Base-by-base conservation (phyloP, 2,329 filamentous ascomycete genomes). In the Fusarium globosum region DNA sequence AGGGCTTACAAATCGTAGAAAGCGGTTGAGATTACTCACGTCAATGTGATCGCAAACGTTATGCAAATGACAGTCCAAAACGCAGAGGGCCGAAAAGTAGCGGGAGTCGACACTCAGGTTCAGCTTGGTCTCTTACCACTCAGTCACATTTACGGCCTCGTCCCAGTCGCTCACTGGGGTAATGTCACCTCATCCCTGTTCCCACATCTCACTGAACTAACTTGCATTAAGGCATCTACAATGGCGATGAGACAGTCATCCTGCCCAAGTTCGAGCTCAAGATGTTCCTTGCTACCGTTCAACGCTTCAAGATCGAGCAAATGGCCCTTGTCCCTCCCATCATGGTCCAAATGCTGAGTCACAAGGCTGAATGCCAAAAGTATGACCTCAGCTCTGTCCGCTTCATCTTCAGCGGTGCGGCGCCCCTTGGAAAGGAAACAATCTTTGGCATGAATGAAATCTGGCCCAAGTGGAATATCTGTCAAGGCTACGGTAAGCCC, bases 1-100 rank as follows among this genome's bases (percentile, higher is more conserved):
- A 2, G 4, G 4, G 33, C 61, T 74, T 42, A 79, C 43, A 67
- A 15, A 18, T 12, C 57, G 15, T 65, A 93, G 89, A 94, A 95
- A 91, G 93, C 93, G 49, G 93, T 95, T 60, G 94, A 94, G 91
- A 93, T 96, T 67, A 93, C 92, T 7, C 93, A 96, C 79, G 84
- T 84, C 42, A 96, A 96, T 73, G 91, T 95, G 48, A 95, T 96
- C 53, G 89, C 93, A 59, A 96, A 95, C 78, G 88, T 90, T 1
- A 77, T 94, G 52, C 93, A 95, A 79, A 86, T 91, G 61, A 79
- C 77, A 12, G 78, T 86, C 1, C 90, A 80, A 61, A 81, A 87
- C 58, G 53, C 79, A 67, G 74, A 83, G 60, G 62, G 80, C n/a
- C 80, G 85, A 68, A 79, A 82, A 70, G 74, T 79, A 38, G 75